phyloP scores from a whole-genome alignment of 192 early-diverging fungal species.

The Piromyces finnis region DNA sequence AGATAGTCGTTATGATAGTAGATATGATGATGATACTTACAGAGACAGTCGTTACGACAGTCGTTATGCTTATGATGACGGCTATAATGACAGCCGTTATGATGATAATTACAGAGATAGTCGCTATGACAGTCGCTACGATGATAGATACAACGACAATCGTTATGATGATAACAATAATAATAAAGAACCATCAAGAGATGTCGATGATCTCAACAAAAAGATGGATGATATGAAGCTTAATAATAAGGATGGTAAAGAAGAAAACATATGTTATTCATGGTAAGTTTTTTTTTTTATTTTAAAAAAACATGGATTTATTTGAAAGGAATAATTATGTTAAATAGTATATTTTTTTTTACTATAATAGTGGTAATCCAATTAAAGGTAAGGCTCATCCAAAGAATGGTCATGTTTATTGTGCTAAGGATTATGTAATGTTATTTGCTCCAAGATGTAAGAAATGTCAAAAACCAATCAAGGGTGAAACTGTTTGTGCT shows the following conservation, averaged over 20 bases:
- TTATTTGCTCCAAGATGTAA: constrained; percentile 49
- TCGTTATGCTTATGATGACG: not conserved
- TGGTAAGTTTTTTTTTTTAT: not conserved
- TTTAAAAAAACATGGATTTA: no score
- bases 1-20: not conserved
- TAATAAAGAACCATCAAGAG: not conserved
- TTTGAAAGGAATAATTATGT: no score
- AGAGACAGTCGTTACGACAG: not conserved
- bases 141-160: not conserved
- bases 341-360: not conserved
- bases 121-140: not conserved
- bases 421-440: constrained; percentile 43
- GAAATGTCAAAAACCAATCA: constrained; percentile 35
- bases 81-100: not conserved
- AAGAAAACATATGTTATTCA: not conserved
- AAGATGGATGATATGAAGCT: not conserved
- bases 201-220: not conserved
- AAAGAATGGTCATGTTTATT: constrained; percentile 38
- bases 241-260: not conserved
- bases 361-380: not conserved
- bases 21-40: not conserved
- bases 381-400: not conserved
- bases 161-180: not conserved
- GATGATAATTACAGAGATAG: not conserved
- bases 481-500: constrained; percentile 54